Evolutionary conservation across 345 rosid genomes (phyloP), one percentile per base, ranked within the genome.

Genomic region (Eucalyptus cloeziana): DNA sequence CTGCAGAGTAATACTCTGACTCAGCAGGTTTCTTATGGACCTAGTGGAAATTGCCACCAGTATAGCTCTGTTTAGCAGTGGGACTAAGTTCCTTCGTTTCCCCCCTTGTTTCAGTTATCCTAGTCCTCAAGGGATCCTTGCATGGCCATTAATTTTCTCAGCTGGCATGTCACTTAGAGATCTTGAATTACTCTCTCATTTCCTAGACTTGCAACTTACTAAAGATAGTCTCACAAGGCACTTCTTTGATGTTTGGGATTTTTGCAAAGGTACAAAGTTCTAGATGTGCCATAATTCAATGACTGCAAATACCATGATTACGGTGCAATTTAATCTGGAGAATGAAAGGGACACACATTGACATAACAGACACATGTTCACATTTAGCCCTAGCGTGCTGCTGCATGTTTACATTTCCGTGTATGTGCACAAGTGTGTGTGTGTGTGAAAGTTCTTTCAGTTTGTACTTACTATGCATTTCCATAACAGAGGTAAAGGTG

Each of bases 401-500:
- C 45, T 7, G 47, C 14, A 12, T 40, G 83, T 76, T 76, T 21
- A 76, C 27, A 4, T 37, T 40, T 37, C 30, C 13, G 30, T 37
- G 80, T 25, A 69, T 10, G 13, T 37, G 81, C 45, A 71, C 13
- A 10, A 71, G 47, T 12, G 14, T 3, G 44, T 31, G 69, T 67
- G 67, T 44, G 56, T 52, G 79, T 76, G 54, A 43, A n/a, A 25
- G 12, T 83, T 86, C 69, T 52, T 19, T 45, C 40, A 33, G 10
- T 49, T 49, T 27, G 40, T 60, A 86, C 71, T 58, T 54, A 37
- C 86, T 91, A 21, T 88, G 30, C 87, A 76, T 86, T 79, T 89
- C 58, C 79, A 88, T 87, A 86, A 31, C 96, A 97, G 99, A 94
- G 94, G 97, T 96, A 88, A 97, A 97, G 92, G 98, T 96, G 89